Evolutionary conservation across 2,329 filamentous ascomycete species (phyloP).

Genomic region (Botrytis porri): DNA sequence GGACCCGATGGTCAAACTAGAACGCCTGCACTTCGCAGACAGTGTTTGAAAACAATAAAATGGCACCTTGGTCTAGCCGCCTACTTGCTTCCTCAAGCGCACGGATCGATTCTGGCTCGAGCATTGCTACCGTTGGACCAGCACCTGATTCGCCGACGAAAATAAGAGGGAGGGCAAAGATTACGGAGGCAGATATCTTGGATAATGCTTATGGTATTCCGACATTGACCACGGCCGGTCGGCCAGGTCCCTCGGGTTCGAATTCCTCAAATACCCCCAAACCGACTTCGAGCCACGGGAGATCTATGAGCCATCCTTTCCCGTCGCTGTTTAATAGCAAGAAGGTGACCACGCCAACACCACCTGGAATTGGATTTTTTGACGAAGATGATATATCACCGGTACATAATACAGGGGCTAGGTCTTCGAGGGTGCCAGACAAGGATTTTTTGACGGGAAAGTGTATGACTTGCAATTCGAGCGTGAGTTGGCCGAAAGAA

Average conservation of each 20-base stretch:
- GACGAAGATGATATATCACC: constrained; percentile 8
- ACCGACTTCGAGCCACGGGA: constrained; percentile 22
- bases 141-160: constrained; percentile 11
- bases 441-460: constrained; percentile 66
- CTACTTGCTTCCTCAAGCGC: constrained; percentile 34
- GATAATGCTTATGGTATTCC: constrained; percentile 37
- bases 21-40: constrained; percentile 18
- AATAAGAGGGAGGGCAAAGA: constrained; percentile 22
- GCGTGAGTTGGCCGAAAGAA: constrained; percentile 74
- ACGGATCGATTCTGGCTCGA: constrained; percentile 27
- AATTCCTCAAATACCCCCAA: constrained; percentile 20
- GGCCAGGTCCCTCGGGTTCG: constrained; percentile 19
- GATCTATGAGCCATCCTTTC: constrained; percentile 76
- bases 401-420: constrained; percentile 34
- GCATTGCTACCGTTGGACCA: constrained; percentile 5
- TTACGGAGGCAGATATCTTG: constrained; percentile 37
- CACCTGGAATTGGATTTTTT: not conserved
- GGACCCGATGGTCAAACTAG: constrained; percentile 13
- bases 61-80: constrained; percentile 38
- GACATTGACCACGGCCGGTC: constrained; percentile 21
- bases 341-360: constrained; percentile 42
- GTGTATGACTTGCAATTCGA: constrained; percentile 83
- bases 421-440: constrained; percentile 40
- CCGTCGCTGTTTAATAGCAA: constrained; percentile 66
- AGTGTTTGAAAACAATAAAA: constrained; percentile 24